Percentiles rank a stretch among this genome's conserved stretches.
Conservation (phyloP, 805 yeast species). For the Zygosaccharomyces kombuchaensis region DNA sequence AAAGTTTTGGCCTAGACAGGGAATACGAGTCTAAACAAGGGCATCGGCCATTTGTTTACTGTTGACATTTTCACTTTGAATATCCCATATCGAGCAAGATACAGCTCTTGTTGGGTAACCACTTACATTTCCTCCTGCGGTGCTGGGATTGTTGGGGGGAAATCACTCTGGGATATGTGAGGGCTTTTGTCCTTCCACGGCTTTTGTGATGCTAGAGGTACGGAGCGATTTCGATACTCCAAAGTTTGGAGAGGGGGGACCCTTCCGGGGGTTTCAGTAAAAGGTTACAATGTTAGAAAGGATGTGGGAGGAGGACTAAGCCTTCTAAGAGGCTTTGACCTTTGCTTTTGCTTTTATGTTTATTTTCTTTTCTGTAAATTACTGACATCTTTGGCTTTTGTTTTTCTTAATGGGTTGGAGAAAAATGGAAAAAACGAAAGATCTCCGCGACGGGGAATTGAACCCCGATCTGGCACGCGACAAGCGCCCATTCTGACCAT, state of each 20-base stretch:
- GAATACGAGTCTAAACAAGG: not conserved
- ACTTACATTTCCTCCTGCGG: not conserved
- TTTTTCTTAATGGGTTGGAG: too few relatives aligned
- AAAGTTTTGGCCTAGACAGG: not conserved
- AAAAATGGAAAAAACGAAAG: not conserved
- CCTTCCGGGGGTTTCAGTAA: too few relatives aligned
- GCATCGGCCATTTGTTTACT: not conserved
- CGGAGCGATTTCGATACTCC: too few relatives aligned
- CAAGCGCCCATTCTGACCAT: not conserved
- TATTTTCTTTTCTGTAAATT: not conserved
- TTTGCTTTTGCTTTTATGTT: not conserved
- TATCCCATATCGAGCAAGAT: not conserved
- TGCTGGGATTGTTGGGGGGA: not conserved
- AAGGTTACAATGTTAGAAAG: too few relatives aligned
- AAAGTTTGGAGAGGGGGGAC: too few relatives aligned
- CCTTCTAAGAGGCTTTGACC: too few relatives aligned
- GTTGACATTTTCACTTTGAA: not conserved
- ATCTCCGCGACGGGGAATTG: not conserved
- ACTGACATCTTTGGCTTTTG: not conserved
- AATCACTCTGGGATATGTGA: not conserved
- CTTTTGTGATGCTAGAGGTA: not conserved
- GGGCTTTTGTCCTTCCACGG: not conserved
- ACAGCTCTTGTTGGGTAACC: not conserved
- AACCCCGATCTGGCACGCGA: constrained; percentile 1
- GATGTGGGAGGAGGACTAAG: too few relatives aligned